Evolutionary conservation across 257 asterid species (phyloP).

Genomic region (Voacanga thouarsii): DNA sequence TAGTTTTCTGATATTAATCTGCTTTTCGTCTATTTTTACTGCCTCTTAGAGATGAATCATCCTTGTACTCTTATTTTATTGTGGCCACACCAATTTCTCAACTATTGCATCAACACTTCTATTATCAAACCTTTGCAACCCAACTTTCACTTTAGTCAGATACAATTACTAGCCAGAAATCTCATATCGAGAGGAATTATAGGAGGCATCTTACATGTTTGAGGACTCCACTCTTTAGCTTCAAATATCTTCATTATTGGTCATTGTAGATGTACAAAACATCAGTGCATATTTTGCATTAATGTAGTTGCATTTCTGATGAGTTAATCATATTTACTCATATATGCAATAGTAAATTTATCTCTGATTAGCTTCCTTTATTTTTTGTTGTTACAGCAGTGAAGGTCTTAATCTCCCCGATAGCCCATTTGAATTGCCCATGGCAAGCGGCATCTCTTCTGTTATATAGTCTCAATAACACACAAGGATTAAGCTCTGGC

Average conservation of each 20-base stretch:
- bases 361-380: neutral
- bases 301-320: neutral
- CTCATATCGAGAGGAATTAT: neutral
- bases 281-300: neutral
- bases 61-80: neutral
- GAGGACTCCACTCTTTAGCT: neutral
- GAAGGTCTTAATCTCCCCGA: slow-evolving; percentile 68
- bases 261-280: neutral
- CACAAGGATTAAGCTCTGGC: slow-evolving; percentile 27
- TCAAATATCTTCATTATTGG: neutral
- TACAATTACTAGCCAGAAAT: neutral
- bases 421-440: slow-evolving; percentile 57
- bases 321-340: neutral
- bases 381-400: slow-evolving; percentile 30
- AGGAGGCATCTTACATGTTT: neutral
- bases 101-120: neutral
- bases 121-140: neutral
- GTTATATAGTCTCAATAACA: slow-evolving; percentile 39
- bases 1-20: neutral
- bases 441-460: slow-evolving; percentile 48
- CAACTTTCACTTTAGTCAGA: neutral
- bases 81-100: neutral
- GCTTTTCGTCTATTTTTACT: neutral
- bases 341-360: neutral
- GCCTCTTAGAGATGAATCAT: neutral